phyloP scores from a whole-genome alignment of 228 moss, liverwort and hornwort genomes.

The Sphagnum magellanicum region DNA sequence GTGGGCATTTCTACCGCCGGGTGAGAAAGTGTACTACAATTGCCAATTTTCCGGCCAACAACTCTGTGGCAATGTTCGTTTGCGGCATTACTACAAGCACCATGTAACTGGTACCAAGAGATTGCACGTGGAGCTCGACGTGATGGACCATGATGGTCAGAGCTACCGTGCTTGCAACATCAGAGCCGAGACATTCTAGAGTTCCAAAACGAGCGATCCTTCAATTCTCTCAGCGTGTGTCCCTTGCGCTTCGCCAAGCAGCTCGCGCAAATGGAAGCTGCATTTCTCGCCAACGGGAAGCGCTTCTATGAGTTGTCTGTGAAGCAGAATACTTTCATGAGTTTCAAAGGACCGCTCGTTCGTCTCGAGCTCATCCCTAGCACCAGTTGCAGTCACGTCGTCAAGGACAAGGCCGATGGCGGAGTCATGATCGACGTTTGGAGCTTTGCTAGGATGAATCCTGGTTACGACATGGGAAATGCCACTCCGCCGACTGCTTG shows the following conservation, averaged over 20 bases:
- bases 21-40: slow-evolving; percentile 39
- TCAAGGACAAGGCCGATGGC: slow-evolving; percentile 6
- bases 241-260: slow-evolving; percentile 25
- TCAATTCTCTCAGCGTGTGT: slow-evolving; percentile 30
- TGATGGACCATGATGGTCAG: slow-evolving; percentile 37
- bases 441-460: slow-evolving; percentile 37
- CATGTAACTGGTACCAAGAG: slow-evolving; percentile 10
- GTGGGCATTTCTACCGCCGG: slow-evolving; percentile 47
- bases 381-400: slow-evolving; percentile 19
- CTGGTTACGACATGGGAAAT: slow-evolving; percentile 6
- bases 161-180: slow-evolving; percentile 23
- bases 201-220: slow-evolving; percentile 34
- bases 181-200: background rate
- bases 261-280: slow-evolving; percentile 20
- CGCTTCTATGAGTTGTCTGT: slow-evolving; percentile 30
- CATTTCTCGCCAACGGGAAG: slow-evolving; percentile 38
- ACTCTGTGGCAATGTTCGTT: slow-evolving; percentile 25
- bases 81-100: background rate
- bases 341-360: slow-evolving; percentile 40
- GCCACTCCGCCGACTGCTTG: slow-evolving; percentile 7
- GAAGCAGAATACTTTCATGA: slow-evolving; percentile 27
- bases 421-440: slow-evolving; percentile 36
- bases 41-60: slow-evolving; percentile 38
- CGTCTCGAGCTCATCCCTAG: background rate
- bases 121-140: slow-evolving; percentile 10